A percentile compares a stretch with the other conserved stretches of the same genome.
phyloP scores from a whole-genome alignment of 106 monocot species.

The Apostasia ramifera region DNA sequence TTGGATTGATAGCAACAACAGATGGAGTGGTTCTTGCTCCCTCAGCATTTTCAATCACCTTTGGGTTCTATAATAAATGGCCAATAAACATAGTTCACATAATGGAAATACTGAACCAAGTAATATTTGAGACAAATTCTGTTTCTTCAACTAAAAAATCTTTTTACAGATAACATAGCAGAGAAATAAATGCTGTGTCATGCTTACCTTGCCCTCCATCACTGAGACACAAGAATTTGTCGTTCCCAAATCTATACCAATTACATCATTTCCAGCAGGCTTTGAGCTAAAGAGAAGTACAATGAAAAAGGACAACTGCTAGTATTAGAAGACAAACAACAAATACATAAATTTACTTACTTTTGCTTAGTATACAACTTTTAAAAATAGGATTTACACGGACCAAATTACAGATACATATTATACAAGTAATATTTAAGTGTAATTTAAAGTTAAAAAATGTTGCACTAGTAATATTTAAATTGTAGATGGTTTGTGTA shows the following conservation, averaged over 20 bases:
- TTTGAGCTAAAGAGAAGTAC: conserved; percentile 33
- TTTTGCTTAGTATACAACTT: no score
- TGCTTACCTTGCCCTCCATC: conserved; percentile 81
- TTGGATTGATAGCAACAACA: conserved; percentile 52
- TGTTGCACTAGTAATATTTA: no score
- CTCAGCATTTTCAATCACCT: conserved; percentile 70
- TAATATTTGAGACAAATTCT: neutral
- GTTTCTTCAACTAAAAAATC: neutral
- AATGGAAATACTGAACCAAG: neutral
- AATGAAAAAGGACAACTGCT: neutral
- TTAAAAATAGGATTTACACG: no score
- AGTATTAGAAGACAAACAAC: neutral
- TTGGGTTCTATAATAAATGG: conserved; percentile 27
- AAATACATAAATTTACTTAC: neutral
- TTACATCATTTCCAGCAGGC: conserved; percentile 48
- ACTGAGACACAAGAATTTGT: conserved; percentile 84
- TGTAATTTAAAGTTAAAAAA: no score
- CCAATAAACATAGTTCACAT: neutral
- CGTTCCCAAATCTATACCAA: conserved; percentile 79
- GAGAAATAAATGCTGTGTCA: no score
- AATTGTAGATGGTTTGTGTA: no score
- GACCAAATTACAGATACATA: no score
- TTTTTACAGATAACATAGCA: neutral
- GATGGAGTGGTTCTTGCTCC: conserved; percentile 70
- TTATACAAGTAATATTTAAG: no score